Base-by-base conservation (phyloP, 345 rosid species). In the Laguncularia racemosa region DNA sequence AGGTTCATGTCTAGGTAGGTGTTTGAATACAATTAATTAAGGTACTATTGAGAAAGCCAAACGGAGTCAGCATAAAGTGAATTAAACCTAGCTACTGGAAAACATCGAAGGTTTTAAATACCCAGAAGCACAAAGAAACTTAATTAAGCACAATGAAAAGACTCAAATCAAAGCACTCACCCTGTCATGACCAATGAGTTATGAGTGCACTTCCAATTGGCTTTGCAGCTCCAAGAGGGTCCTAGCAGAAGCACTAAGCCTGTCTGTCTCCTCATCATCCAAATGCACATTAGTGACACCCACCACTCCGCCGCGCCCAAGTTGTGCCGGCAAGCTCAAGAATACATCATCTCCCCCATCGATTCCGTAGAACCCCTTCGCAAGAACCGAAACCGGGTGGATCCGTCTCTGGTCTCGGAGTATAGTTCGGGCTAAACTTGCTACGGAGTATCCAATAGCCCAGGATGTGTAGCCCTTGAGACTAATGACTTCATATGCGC, bases 371-470 rank as follows among this genome's bases (percentile, higher is more conserved):
- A 92, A 84, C 20, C 98, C 96, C 48, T 81, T 84, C 1, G 98
- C 89, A 19, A 89, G 91, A 14, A 92, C 95, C 0, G 98, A 77
- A 26, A 92, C 95, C 0, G 98, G 95, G 56, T 92, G 98, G 71
- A 92, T 84, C 67, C 73, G 83, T 50, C 93, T 83, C 82, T 92
- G 98, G 74, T 92, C 79, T 15, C 98, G 65, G 21, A 89, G 75
- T 18, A 92, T 61, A 44, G 88, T 68, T 1, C 91, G 73, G 44
- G 96, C 95, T 65, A 92, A 67, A 62, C 53, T 89, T 13, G 96
- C 91, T 2, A 77, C 98, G 0, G 98, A 92, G 76, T 89, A 89
- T 16, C 98, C 98, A 46, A 89, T 92, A 14, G 98, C 98, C 98
- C 96, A 89, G 18, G 95, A 86, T 5, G 98, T 92, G 77, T 89